Base-by-base conservation (phyloP, 805 yeast species). In the Saccharomycopsis olivae region DNA sequence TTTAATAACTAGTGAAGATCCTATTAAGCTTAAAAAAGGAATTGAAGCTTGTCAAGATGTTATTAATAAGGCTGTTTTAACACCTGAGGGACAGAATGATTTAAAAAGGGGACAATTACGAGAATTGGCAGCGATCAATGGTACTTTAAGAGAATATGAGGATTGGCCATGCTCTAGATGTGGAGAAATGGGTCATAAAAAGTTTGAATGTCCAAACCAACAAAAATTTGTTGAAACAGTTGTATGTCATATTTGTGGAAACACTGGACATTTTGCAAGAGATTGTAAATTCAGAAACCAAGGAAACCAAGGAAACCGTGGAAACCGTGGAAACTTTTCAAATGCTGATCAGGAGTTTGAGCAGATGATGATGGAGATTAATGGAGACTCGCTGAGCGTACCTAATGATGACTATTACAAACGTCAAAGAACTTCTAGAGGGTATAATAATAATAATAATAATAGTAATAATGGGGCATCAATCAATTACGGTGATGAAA, bases 41-140 rank as follows among this genome's bases (percentile, higher is more conserved):
- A 69, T 83, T 27, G 70, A 71, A 47, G 70, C 80, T 14, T 78
- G 94, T 40, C 75, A 85, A 51, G 73, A 73, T 41, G 75, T 92
- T 38, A 75, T 94, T 13, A 75, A 82, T 40, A 80, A 78, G 47
- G 96, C 96, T 1, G 82, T 88, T 1, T 69, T 76, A 15, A 76
- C 94, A 0, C 98, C 98, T 2, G 89, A 82, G 47, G 96, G 95
- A 1, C 94, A 85, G 55, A 92, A 89, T 58, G 95, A 86, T 47
- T 68, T 84, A 56, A 92, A 92, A 53, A 68, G 96, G 44, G 85
- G 80, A 33, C 99, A 92, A 58, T 67, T 92, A 44, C 71, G 95
- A 48, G 95, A 89, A 53, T 68, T 92, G 51, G 99, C 99, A 0
- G 80, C 84, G 18, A 66, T 92, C 41, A 94, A 92, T 61, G 99